Conservation (phyloP, 345 rosid genomes). For the Mangifera indica region DNA sequence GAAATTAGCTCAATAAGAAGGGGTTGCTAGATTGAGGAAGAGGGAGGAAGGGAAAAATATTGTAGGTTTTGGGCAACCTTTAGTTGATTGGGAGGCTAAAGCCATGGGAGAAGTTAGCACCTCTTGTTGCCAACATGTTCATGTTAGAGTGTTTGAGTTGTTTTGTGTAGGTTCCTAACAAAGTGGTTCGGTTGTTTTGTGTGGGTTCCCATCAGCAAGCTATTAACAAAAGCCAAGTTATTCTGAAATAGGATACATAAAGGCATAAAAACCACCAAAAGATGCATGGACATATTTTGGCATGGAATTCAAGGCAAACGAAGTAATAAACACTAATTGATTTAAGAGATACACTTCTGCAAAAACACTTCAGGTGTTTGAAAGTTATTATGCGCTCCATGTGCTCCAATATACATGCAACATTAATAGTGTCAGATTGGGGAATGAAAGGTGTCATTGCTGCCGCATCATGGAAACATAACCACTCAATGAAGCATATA, state of each 20-base stretch:
- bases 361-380: background rate
- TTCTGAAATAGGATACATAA: background rate
- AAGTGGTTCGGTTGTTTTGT: no score
- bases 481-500: conserved; percentile 9
- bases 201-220: background rate
- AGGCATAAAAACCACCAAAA: background rate
- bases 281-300: background rate
- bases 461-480: background rate
- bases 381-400: background rate
- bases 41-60: no score
- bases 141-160: no score
- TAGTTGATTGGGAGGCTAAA: no score
- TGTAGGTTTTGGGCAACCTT: no score
- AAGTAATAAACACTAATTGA: background rate
- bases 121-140: no score
- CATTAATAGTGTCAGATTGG: background rate
- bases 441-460: background rate
- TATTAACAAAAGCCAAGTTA: background rate
- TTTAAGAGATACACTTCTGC: background rate
- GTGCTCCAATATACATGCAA: background rate
- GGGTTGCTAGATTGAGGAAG: no score
- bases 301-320: background rate
- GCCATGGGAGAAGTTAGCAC: no score
- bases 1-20: background rate
- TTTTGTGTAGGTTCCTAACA: no score